Conservation (phyloP, 1,139 yeast genomes). For the Sugiyamaella paludigena region DNA sequence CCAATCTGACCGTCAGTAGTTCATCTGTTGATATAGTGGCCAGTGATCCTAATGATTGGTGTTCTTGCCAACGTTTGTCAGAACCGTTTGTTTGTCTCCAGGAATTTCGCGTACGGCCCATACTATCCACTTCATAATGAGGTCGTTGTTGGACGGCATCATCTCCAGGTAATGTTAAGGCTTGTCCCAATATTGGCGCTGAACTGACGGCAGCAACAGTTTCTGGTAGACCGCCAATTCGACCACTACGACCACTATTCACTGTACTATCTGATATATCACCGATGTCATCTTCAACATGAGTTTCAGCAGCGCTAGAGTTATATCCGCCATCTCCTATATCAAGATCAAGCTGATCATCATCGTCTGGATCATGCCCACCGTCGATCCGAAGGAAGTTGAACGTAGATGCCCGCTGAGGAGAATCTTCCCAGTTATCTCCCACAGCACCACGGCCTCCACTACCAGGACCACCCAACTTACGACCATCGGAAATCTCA, state of each 20-base stretch:
- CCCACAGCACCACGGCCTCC: slow-evolving; percentile 1
- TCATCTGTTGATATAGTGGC: slow-evolving; percentile 89
- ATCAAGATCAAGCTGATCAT: slow-evolving; percentile 20
- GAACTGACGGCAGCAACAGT: slow-evolving; percentile 5
- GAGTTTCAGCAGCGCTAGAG: slow-evolving; percentile 42
- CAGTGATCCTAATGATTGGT: slow-evolving; percentile 66
- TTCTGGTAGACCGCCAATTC: slow-evolving; percentile 14
- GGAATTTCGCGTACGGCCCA: slow-evolving; percentile 49
- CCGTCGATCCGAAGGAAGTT: slow-evolving; percentile 39
- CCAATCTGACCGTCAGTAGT: slow-evolving; percentile 73
- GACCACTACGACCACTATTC: slow-evolving; percentile 1
- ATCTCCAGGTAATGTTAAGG: slow-evolving; percentile 11
- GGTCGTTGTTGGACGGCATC: slow-evolving; percentile 11
- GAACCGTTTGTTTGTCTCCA: slow-evolving; percentile 63
- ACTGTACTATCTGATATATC: slow-evolving; percentile 14
- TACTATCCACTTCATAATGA: slow-evolving; percentile 17
- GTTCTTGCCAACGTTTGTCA: slow-evolving; percentile 44
- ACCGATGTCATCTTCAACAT: slow-evolving; percentile 32
- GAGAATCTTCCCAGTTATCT: slow-evolving; percentile 35
- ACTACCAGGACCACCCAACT: slow-evolving; percentile 12
- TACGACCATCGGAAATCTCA: slow-evolving; percentile 14
- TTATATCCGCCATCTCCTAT: slow-evolving; percentile 21
- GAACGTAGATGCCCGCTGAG: slow-evolving; percentile 37
- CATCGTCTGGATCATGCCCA: slow-evolving; percentile 23
- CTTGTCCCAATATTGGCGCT: slow-evolving; percentile 4